phyloP scores from a whole-genome alignment of 2,329 filamentous ascomycete genomes.

The Trichoderma koningii region DNA sequence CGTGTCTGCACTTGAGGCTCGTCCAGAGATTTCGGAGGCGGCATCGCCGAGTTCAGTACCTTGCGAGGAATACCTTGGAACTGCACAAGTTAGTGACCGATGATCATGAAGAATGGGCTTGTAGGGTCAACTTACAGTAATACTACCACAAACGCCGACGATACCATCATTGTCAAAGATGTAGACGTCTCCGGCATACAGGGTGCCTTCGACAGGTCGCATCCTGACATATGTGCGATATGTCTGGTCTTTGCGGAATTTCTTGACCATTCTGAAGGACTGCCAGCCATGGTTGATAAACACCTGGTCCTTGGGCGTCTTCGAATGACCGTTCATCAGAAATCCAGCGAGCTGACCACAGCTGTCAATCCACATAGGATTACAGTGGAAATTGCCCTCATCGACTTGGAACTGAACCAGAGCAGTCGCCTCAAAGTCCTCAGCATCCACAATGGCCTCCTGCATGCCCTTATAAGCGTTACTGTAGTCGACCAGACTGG shows the following conservation, averaged over 20 bases:
- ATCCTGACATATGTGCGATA: conserved; percentile 61
- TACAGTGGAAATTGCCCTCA: conserved; percentile 24
- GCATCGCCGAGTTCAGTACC: conserved; percentile 10
- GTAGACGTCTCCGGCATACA: conserved; percentile 55
- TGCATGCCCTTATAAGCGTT: conserved; percentile 26
- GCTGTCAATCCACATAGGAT: conserved; percentile 28
- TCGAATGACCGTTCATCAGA: conserved; percentile 52
- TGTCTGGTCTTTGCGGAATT: conserved; percentile 13
- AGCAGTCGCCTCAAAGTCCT: conserved; percentile 20
- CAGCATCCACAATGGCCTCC: conserved; percentile 23
- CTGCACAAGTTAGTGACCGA: neutral
- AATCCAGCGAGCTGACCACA: conserved; percentile 45
- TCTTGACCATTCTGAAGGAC: conserved; percentile 10
- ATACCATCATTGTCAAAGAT: conserved; percentile 56
- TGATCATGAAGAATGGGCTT: neutral
- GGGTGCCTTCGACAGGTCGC: conserved; percentile 52
- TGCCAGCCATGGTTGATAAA: conserved; percentile 60
- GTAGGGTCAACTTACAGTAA: conserved; percentile 41
- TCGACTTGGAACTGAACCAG: conserved; percentile 25
- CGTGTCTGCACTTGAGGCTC: neutral
- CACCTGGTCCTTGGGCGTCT: conserved; percentile 49
- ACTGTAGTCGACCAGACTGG: conserved; percentile 25
- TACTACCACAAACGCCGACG: conserved; percentile 53
- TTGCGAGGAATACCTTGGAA: conserved; percentile 21
- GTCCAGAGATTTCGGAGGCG: neutral